Evolutionary conservation across 768 basidiomycete genomes (phyloP), one percentile per base, ranked within the genome.

Genomic region (Leucocoprinus leucothites): DNA sequence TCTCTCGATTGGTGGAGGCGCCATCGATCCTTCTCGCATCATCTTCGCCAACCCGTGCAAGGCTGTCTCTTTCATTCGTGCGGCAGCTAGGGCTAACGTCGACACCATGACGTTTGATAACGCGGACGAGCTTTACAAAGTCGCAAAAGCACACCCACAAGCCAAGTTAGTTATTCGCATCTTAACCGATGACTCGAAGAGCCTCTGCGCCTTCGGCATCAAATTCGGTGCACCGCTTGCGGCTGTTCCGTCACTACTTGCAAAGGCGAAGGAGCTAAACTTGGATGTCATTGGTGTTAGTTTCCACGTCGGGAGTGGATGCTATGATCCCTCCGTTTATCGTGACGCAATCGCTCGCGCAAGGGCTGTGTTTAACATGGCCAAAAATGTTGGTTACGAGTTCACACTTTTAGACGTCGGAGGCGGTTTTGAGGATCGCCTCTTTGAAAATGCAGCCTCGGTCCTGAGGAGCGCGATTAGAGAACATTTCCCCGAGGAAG

Each of bases 21-120:
- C 52, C 16, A 81, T 96, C 49, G 79, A 82, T 45, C 85, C 95
- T 3, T 80, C 82, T 51, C 82, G 88, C 56, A 89, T 99, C 77
- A 92, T 98, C 67, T 99, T 94, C 65, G 97, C 97, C 60, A 99
- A 99, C 72, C 97, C 97, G 0, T 98, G 97, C 86, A 99, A 99
- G 74, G 91, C 97, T 1, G 79, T 83, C 9, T 96, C 94, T 0
- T 98, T 95, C 74, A 81, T 99, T 63, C 89, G 94, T 47, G 82
- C 84, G 62, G 91, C 97, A 14, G 85, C 86, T 40, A 84, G 81
- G 62, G 71, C 76, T 28, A 86, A 89, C 19, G 95, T 98, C 50
- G 81, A 92, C 66, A 85, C 81, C 74, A 97, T 98, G 96, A 98
- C 96, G 4, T 99, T 99, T 67, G 97, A 99, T 76, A 99, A 98